These are phyloP conservation scores for Metahyphopichia silvanorum DNA, from an alignment of 805 yeast species.

Conservation along the genomic window DNA sequence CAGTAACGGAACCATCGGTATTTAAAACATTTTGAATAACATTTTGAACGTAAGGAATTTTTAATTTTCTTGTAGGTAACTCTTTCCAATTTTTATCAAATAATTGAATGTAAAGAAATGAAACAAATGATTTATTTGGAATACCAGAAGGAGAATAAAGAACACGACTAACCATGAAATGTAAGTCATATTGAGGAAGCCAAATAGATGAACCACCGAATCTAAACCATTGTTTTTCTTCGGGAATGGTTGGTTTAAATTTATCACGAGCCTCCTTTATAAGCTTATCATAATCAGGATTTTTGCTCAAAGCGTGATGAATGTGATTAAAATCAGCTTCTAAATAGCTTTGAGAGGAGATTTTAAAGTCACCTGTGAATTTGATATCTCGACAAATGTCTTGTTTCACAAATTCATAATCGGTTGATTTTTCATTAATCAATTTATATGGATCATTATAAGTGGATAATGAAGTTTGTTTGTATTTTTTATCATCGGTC, in stretches of 20 bases:
- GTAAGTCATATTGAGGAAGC: constrained; percentile 16
- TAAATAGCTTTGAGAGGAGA: constrained; percentile 11
- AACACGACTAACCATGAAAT: constrained; percentile 17
- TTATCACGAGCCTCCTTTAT: constrained; percentile 11
- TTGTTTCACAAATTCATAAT: constrained; percentile 8
- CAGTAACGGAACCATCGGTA: constrained; percentile 13
- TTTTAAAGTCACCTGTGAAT: constrained; percentile 8
- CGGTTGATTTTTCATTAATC: constrained; percentile 5
- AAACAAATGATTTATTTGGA: constrained; percentile 12
- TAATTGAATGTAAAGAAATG: constrained; percentile 17
- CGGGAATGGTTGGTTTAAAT: constrained; percentile 18
- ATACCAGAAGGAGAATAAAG: constrained; percentile 12
- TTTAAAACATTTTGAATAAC: constrained; percentile 8
- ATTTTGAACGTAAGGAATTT: constrained; percentile 15
- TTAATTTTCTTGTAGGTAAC: constrained; percentile 11
- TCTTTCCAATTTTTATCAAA: constrained; percentile 19
- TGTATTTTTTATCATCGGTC: constrained; percentile 1
- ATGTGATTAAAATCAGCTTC: constrained; percentile 13
- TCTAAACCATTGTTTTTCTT: constrained; percentile 15
- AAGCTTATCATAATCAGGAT: constrained; percentile 9
- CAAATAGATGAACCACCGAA: constrained; percentile 20
- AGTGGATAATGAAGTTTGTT: constrained; percentile 6
- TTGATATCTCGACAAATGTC: constrained; percentile 12
- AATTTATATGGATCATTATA: constrained; percentile 15
- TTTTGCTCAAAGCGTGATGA: constrained; percentile 6